phyloP scores from a whole-genome alignment of 371 early-diverging fungal genomes.

The Actinomortierella wolfii region DNA sequence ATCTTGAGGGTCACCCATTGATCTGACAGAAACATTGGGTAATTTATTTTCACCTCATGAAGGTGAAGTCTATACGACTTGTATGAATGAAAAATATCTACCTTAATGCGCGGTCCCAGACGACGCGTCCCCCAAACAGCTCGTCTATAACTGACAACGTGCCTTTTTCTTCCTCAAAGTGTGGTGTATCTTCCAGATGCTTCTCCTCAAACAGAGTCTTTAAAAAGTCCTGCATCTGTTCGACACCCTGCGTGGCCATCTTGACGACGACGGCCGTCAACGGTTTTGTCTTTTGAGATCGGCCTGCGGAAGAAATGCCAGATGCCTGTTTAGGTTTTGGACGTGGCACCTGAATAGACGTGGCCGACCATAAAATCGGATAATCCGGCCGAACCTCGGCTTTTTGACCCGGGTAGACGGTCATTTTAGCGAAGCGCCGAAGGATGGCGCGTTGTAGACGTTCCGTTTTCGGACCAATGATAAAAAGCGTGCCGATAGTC shows the following conservation, averaged over 20 bases:
- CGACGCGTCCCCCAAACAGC: slow-evolving; percentile 36
- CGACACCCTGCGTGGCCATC: slow-evolving; percentile 43
- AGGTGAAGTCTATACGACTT: no score
- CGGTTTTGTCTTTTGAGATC: slow-evolving; percentile 15
- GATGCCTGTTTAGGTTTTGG: slow-evolving; percentile 7
- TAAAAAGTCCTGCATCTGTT: slow-evolving; percentile 43
- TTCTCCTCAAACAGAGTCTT: slow-evolving; percentile 42
- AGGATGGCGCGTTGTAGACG: slow-evolving; percentile 38
- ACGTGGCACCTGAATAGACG: slow-evolving; percentile 34
- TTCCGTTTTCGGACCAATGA: slow-evolving; percentile 43
- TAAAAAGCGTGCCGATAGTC: slow-evolving; percentile 39
- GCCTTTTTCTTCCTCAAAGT: slow-evolving; percentile 1
- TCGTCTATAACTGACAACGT: slow-evolving; percentile 31
- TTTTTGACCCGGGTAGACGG: slow-evolving; percentile 38
- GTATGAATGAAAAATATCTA: background rate
- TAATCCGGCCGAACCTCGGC: slow-evolving; percentile 34
- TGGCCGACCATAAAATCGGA: slow-evolving; percentile 41
- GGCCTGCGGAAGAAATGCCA: background rate
- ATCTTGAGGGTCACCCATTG: no score
- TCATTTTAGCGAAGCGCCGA: slow-evolving; percentile 30
- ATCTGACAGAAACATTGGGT: no score
- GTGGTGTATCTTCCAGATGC: background rate
- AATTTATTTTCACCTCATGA: no score
- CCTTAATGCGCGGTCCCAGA: slow-evolving; percentile 39
- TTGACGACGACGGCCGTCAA: slow-evolving; percentile 46